These are phyloP conservation scores for Mycena floridula DNA, from an alignment of 768 basidiomycete species.

Conservation along the genomic window DNA sequence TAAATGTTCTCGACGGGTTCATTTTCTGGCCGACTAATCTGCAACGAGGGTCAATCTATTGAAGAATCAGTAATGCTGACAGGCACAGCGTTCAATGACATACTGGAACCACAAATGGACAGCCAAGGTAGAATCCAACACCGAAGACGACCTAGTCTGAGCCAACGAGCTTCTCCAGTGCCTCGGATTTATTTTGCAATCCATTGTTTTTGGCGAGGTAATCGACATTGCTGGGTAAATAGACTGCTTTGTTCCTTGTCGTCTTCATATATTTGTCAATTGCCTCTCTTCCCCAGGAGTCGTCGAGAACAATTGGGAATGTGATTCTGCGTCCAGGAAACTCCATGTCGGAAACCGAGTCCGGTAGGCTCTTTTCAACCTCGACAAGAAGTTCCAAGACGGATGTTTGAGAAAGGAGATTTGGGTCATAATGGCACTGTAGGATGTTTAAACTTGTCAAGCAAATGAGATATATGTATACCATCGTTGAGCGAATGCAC, in stretches of 20 bases:
- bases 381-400: conserved; percentile 36
- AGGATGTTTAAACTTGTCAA: not conserved
- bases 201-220: conserved; percentile 64
- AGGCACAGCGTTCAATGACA: conserved; percentile 7
- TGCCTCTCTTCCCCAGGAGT: conserved; percentile 50
- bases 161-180: conserved; percentile 36
- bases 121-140: conserved; percentile 59
- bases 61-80: not conserved
- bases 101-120: conserved; percentile 57
- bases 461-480: conserved; percentile 15
- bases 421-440: conserved; percentile 46
- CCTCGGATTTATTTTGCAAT: conserved; percentile 35
- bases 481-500: conserved; percentile 57
- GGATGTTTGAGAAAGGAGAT: conserved; percentile 30
- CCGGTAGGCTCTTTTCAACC: conserved; percentile 32
- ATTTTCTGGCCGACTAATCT: conserved; percentile 65
- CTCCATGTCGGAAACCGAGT: conserved; percentile 29
- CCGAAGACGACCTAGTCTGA: conserved; percentile 57
- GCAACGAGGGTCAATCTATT: conserved; percentile 50
- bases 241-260: conserved; percentile 50
- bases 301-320: conserved; percentile 60
- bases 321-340: conserved; percentile 49
- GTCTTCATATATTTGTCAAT: conserved; percentile 51
- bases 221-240: conserved; percentile 63
- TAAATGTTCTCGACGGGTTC: conserved; percentile 67